Evolutionary conservation across 106 monocot species (phyloP).

Genomic region (Dactylorhiza incarnata): DNA sequence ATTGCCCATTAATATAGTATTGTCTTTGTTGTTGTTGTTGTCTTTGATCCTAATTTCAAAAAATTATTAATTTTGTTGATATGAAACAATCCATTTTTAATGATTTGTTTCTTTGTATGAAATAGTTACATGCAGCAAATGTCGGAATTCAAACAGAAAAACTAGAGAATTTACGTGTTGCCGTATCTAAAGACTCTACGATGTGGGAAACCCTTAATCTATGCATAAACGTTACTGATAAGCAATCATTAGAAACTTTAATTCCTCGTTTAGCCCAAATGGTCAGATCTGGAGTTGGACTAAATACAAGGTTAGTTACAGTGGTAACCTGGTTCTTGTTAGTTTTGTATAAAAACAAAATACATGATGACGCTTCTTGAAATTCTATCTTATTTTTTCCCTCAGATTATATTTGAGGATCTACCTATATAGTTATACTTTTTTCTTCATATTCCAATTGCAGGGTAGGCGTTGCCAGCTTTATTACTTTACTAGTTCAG

Average conservation of each 20-base stretch:
- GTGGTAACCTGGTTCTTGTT: not conserved
- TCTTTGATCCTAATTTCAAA: not conserved
- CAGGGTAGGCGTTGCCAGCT: slow-evolving; percentile 94
- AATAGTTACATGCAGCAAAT: slow-evolving; percentile 73
- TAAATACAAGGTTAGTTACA: slow-evolving; percentile 77
- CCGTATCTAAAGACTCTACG: slow-evolving; percentile 90
- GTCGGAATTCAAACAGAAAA: slow-evolving; percentile 83
- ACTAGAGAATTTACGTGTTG: slow-evolving; percentile 80
- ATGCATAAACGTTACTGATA: slow-evolving; percentile 79
- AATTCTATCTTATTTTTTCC: not conserved
- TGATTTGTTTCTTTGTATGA: not conserved
- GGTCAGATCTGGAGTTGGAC: slow-evolving; percentile 86
- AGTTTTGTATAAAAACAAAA: not conserved
- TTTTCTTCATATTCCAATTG: slow-evolving; percentile 6
- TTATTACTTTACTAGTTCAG: slow-evolving; percentile 73
- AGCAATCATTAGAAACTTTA: slow-evolving; percentile 49
- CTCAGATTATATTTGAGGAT: not conserved
- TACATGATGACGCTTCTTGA: not conserved
- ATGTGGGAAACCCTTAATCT: slow-evolving; percentile 99
- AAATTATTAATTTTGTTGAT: not conserved
- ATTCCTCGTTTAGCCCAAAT: slow-evolving; percentile 85
- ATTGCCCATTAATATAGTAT: too few species aligned
- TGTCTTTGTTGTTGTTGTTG: too few species aligned
- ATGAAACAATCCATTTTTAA: not conserved
- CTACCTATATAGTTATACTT: not conserved